Base-by-base conservation (phyloP, 164 flowering plant species). In the Aristolochia fimbriata region DNA sequence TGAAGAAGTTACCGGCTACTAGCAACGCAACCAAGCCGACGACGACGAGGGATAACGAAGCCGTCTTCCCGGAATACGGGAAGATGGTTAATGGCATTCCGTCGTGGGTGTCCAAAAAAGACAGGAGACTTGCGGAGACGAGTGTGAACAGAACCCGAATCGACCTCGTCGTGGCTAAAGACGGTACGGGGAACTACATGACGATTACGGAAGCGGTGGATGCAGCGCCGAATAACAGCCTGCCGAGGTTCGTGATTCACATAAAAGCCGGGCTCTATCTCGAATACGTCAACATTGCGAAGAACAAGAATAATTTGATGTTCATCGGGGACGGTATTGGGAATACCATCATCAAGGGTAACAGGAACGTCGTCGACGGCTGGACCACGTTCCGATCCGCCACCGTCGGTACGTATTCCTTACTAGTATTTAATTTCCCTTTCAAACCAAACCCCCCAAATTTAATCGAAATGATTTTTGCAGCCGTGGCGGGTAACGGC, bases 301-400 rank as follows among this genome's bases (percentile, higher is more conserved):
- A 67, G 70, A 78, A 75, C 74, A 81, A 86, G 73, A 76, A 65
- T 0, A 88, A 60, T 60, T 21, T 93, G 58, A 88, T 83, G 96
- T 84, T 93, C 50, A 46, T 87, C 4, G 98, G 98, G 41, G 98
- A 93, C 62, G 98, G 98, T 19, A 83, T 90, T n/a, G 87, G 78
- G 37, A 85, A 90, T 65, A 93, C 99, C 0, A 59, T 79, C 46
- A 75, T 93, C 15, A 90, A 86, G 71, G 99, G 81, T 17, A 83
- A 67, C 41, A 69, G 96, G 71, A 90, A 77, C 58, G 86, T 81
- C 3, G 86, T 76, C 19, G 95, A 81, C 47, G 88, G 88, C 2
- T 93, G 81, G 84, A 83, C 96, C 25, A 93, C 99, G 47, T 93
- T 82, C 81, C 78, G 82, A 19, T 88, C 99, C 1, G 83, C 96